Percentiles rank a stretch among this genome's conserved stretches.
phyloP scores from a whole-genome alignment of 495 filamentous ascomycete species.

The Physcia stellaris region DNA sequence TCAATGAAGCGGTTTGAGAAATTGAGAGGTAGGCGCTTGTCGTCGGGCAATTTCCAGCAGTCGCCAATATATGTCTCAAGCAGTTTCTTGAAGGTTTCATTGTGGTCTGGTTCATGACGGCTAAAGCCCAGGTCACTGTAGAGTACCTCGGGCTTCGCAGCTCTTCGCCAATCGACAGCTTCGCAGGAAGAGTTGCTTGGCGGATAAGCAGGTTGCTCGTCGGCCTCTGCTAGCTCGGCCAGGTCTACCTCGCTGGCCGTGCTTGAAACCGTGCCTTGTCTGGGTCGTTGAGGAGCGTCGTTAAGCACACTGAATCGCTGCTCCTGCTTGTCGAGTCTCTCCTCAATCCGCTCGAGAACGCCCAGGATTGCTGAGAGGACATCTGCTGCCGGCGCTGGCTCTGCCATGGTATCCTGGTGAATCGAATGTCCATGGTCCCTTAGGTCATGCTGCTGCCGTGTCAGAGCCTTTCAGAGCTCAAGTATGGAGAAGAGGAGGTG shows the following conservation, averaged over 20 bases:
- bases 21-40: conserved; percentile 11
- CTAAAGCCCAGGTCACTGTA: conserved; percentile 13
- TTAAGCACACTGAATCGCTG: conserved; percentile 9
- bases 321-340: conserved; percentile 11
- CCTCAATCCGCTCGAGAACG: conserved; percentile 13
- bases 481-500: too few species aligned
- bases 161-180: not conserved
- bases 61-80: conserved; percentile 8
- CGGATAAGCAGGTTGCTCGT: conserved; percentile 1
- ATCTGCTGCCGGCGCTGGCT: not conserved
- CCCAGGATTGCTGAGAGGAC: conserved; percentile 8
- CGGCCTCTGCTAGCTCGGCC: conserved; percentile 1
- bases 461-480: too few species aligned
- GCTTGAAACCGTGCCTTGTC: not conserved
- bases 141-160: conserved; percentile 3
- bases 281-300: not conserved
- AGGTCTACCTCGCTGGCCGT: not conserved
- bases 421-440: too few species aligned
- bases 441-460: too few species aligned
- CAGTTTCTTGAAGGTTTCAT: conserved; percentile 4
- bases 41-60: conserved; percentile 13
- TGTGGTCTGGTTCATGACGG: conserved; percentile 4
- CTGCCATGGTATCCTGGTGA: not conserved
- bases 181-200: not conserved
- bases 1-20: conserved; percentile 10